These are phyloP conservation scores for Plasmodium adleri DNA, from an alignment of 169 alveolate species.

Conservation along the genomic window DNA sequence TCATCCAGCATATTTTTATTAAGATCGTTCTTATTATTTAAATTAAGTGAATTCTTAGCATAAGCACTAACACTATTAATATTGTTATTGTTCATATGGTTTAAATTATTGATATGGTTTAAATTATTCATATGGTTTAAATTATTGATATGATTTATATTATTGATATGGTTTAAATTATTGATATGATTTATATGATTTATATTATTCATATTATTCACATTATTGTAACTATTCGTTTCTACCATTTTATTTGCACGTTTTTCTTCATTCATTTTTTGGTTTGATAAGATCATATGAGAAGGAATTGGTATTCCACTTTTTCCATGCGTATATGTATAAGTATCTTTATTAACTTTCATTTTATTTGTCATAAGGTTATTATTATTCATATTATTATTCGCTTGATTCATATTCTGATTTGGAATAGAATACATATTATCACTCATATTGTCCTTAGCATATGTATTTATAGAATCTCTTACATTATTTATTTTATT, in stretches of 20 bases:
- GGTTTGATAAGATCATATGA: background rate
- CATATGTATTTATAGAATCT: constrained; percentile 4
- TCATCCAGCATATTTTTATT: background rate
- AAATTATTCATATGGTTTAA: too few relatives aligned
- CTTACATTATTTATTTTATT: background rate
- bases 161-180: too few relatives aligned
- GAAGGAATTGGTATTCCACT: background rate
- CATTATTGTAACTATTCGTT: background rate
- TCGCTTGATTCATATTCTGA: background rate
- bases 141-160: too few relatives aligned
- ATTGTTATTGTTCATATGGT: background rate
- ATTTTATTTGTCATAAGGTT: background rate
- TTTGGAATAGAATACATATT: background rate
- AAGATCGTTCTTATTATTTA: constrained; percentile 3
- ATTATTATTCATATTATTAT: background rate
- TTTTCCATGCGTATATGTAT: background rate
- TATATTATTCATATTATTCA: too few relatives aligned
- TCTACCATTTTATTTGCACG: background rate
- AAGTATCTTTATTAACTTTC: background rate
- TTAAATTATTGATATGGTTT: too few relatives aligned
- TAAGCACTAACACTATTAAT: background rate
- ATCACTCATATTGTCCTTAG: constrained; percentile 21
- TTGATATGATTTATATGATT: too few relatives aligned
- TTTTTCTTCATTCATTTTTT: background rate
- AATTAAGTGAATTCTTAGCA: too few relatives aligned